These are phyloP conservation scores for Hortaea sp. DNA, from an alignment of 2,329 filamentous ascomycete genomes.

Conservation along the genomic window DNA sequence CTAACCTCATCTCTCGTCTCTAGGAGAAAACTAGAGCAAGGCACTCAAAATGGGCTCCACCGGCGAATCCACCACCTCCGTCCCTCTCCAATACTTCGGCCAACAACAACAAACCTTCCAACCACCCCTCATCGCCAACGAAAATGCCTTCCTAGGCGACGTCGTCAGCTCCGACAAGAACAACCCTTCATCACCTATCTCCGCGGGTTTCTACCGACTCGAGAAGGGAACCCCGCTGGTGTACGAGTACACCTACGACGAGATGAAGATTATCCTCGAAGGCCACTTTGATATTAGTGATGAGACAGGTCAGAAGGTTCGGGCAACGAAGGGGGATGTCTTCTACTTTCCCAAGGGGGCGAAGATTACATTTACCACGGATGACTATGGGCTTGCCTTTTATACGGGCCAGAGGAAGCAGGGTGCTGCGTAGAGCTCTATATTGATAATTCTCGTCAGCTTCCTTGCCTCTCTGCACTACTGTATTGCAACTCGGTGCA, in stretches of 20 bases:
- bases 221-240: constrained; percentile 58
- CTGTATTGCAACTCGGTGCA: no score
- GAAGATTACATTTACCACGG: constrained; percentile 50
- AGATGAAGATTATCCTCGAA: constrained; percentile 65
- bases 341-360: constrained; percentile 59
- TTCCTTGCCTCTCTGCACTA: no score
- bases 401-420: constrained; percentile 18
- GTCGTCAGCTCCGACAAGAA: constrained; percentile 43
- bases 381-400: constrained; percentile 20
- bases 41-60: constrained; percentile 6
- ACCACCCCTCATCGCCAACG: constrained; percentile 55
- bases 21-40: neutral
- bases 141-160: constrained; percentile 59
- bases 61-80: constrained; percentile 11
- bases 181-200: constrained; percentile 50
- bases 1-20: neutral
- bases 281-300: constrained; percentile 57
- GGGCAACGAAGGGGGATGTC: constrained; percentile 53
- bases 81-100: constrained; percentile 42
- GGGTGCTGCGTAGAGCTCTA: constrained; percentile 7
- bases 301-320: constrained; percentile 50
- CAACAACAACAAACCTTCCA: constrained; percentile 52
- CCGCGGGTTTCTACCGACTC: constrained; percentile 55
- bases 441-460: no score
- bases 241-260: constrained; percentile 61